Percentiles rank a stretch among this genome's conserved stretches.
phyloP scores from a whole-genome alignment of 2,329 filamentous ascomycete genomes.

The Purpureocillium takamizusanense region DNA sequence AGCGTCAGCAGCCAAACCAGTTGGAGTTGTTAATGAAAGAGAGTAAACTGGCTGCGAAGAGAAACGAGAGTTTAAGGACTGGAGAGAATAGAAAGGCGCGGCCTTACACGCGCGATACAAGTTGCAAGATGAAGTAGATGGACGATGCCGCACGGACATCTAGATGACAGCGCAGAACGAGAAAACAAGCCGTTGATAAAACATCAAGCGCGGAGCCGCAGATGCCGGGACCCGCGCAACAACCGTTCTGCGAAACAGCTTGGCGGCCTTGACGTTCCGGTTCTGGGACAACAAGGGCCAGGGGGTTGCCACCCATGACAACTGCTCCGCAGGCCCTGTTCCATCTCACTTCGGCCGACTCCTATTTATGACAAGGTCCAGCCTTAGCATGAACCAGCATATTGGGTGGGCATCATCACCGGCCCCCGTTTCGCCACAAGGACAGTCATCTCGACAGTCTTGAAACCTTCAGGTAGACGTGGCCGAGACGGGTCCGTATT shows the following conservation, averaged over 20 bases:
- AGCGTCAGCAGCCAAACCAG: slow-evolving; percentile 50
- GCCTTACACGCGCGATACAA: slow-evolving; percentile 7
- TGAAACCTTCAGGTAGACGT: too few species aligned
- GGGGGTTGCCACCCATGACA: slow-evolving; percentile 12
- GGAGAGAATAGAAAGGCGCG: slow-evolving; percentile 24
- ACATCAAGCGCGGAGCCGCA: too few species aligned
- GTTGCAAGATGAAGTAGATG: slow-evolving; percentile 1
- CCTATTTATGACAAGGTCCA: too few species aligned
- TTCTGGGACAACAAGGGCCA: slow-evolving; percentile 7
- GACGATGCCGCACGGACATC: neutral
- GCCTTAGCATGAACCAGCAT: too few species aligned
- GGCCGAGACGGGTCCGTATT: too few species aligned
- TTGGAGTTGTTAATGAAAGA: slow-evolving; percentile 34
- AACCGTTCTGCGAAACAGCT: slow-evolving; percentile 12
- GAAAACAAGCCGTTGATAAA: slow-evolving; percentile 1
- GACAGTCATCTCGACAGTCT: too few species aligned
- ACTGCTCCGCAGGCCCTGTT: slow-evolving; percentile 14
- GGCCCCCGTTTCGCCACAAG: too few species aligned
- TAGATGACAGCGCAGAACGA: neutral
- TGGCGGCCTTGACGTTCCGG: slow-evolving; percentile 9
- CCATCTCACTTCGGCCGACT: slow-evolving; percentile 11
- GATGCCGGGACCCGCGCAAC: neutral
- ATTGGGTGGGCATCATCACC: too few species aligned
- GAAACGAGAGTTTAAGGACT: slow-evolving; percentile 23
- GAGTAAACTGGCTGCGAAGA: slow-evolving; percentile 22